Evolutionary conservation across 805 yeast genomes (phyloP), one percentile per base, ranked within the genome.

Genomic region (Schizosaccharomyces lindneri): DNA sequence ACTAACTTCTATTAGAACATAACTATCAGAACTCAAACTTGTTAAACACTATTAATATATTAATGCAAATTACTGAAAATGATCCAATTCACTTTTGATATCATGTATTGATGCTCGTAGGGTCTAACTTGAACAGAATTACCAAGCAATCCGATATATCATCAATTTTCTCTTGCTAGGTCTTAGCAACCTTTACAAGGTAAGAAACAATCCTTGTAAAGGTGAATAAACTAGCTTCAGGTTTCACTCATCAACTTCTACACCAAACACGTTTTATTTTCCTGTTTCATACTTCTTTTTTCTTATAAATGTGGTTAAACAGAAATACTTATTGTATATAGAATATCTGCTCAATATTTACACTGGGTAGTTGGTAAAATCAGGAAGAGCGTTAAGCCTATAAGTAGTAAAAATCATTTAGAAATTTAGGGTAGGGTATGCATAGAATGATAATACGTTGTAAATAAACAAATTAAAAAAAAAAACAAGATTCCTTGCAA

Each of bases 161-260:
- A 21, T 51, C 36, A 51, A 29, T 17, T 24, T 51, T 21, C 9
- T 51, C 57, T 51, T 51, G 57, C 57, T 51, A 51, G 57, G 57
- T 21, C 7, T 51, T 51, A 51, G 57, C 57, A 51, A 51, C 57
- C 57, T 24, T 24, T 29, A 24, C 19, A 21, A 21, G 57, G 57
- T 21, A 51, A 36, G 13, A 51, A 51, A 29, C 11, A 29, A 51
- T 17, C 36, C 57, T 24, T 9, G n/a, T 24, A 29, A 21, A 24
- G 57, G 57, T 51, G 57, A 51, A 51, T 51, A 51, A 24, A 51
- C 57, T 51, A 51, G 57, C 57, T 19, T 51, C 13, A 39, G 27
- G 36, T 29, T 36, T 13, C 13, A 11, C 11, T 36, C 17, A 36
- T 36, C 41, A 36, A 5, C 9, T 36, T 13, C 41, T 11, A 13